A percentile compares a stretch with the other conserved stretches of the same genome.
Evolutionary conservation across 441 rosid species (phyloP).

Genomic region (Pelargonium fulgidum): DNA sequence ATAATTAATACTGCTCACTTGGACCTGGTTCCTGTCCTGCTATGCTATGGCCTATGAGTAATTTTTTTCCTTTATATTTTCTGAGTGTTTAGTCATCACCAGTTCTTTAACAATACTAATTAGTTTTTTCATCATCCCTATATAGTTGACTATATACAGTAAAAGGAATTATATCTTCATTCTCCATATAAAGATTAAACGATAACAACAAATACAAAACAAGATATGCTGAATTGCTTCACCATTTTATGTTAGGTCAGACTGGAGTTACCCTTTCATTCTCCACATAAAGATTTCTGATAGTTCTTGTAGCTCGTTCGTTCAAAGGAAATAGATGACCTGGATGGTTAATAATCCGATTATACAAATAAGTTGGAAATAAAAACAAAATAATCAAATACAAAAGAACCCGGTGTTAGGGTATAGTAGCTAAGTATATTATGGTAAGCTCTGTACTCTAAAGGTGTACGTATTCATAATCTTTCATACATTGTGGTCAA

Average conservation of each 20-base stretch:
- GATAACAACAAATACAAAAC: background rate
- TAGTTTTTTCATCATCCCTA: background rate
- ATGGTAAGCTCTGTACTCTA: no score
- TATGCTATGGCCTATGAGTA: background rate
- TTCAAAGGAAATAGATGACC: conserved; percentile 74
- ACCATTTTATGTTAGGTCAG: background rate
- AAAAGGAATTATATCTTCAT: background rate
- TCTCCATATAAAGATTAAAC: background rate
- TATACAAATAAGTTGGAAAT: conserved; percentile 10
- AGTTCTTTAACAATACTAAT: background rate
- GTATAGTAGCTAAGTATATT: no score
- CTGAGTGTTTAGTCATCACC: background rate
- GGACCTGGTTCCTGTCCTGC: background rate
- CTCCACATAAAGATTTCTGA: conserved; percentile 79
- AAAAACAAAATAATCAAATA: conserved; percentile 1
- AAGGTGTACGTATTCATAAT: background rate
- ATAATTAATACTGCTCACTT: background rate
- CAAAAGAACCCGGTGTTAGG: no score
- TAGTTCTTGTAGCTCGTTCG: conserved; percentile 87
- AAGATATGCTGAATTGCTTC: conserved; percentile 2
- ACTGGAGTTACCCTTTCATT: conserved; percentile 77
- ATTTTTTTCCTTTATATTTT: background rate
- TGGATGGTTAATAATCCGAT: conserved; percentile 21
- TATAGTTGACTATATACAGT: background rate
- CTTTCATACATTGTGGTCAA: background rate